Evolutionary conservation across 768 basidiomycete species (phyloP).

Genomic region (Tulasnella sp.): DNA sequence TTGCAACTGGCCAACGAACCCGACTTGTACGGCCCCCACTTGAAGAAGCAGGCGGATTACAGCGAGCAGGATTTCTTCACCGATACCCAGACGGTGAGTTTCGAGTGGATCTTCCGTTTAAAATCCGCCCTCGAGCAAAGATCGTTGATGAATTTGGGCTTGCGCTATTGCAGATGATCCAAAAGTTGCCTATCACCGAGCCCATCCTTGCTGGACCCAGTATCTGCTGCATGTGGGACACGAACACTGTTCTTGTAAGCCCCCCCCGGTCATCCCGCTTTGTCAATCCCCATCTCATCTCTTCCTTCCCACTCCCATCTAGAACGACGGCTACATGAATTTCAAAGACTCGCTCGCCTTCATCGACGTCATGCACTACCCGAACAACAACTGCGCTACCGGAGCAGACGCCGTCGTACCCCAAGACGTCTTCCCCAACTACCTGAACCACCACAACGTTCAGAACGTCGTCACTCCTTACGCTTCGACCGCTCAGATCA

Average conservation of each 20-base stretch:
- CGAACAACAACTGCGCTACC: conserved; percentile 29
- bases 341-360: conserved; percentile 22
- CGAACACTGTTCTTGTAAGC: neutral
- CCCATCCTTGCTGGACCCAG: conserved; percentile 64
- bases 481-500: conserved; percentile 32
- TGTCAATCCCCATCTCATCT: conserved; percentile 40
- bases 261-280: neutral
- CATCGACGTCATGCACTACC: conserved; percentile 34
- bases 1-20: conserved; percentile 55
- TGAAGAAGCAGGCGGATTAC: conserved; percentile 23
- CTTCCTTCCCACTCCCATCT: conserved; percentile 64
- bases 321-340: conserved; percentile 8
- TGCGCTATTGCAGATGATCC: conserved; percentile 6
- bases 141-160: neutral
- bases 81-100: conserved; percentile 12
- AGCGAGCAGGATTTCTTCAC: conserved; percentile 23
- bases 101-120: too few species aligned
- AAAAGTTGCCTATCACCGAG: conserved; percentile 16
- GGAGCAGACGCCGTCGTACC: conserved; percentile 7
- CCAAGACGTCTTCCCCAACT: conserved; percentile 26
- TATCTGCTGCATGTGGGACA: conserved; percentile 61
- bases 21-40: conserved; percentile 22
- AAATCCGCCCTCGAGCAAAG: neutral
- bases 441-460: conserved; percentile 4
- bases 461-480: conserved; percentile 15